Evolutionary conservation across 2,329 filamentous ascomycete genomes (phyloP), one percentile per base, ranked within the genome.

Genomic region (Trichoderma citrinoviride): DNA sequence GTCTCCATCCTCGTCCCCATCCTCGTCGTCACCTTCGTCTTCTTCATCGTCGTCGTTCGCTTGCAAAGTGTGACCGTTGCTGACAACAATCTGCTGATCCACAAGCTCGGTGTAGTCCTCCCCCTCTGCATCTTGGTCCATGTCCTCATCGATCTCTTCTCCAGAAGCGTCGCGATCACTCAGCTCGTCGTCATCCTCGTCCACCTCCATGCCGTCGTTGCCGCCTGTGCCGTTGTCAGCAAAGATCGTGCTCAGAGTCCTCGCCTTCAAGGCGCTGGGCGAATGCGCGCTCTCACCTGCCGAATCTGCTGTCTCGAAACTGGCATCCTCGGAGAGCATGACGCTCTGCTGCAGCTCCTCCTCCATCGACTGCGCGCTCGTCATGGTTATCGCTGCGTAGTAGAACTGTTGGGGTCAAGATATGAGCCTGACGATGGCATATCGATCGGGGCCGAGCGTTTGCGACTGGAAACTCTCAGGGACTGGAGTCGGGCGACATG

Each of bases 291-390:
- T 68, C 52, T 70, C 71, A 50, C 77, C 77, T 53, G 70, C 73
- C 40, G 72, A 72, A 27, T 77, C 71, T n/a, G 68, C 68, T 15
- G 70, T 74, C 56, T 75, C 77, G 62, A 80, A 81, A 41, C 81
- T 79, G 55, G 78, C 79, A 64, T 80, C 81, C 65, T 83, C 82
- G 6, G 82, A 83, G 64, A 81, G 77, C 68, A 83, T 76, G 49
- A 80, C 81, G 72, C 83, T 85, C 70, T 84, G 82, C 70, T 85
- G 84, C 64, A 85, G 77, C 73, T 86, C 82, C 66, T 87, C 83
- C 72, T 86, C 81, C 76, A 84, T 85, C 56, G 81, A 77, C 70
- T 84, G 83, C 63, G 81, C 79, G 70, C 80, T 84, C 60, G 80
- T 75, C 81, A 85, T 85, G 53, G 68, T 76, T 70, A 70, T 70